A percentile compares a stretch with the other conserved stretches of the same genome.
phyloP scores from a whole-genome alignment of 352 stramenopile genomes.

The Phytopythium mirpurense region DNA sequence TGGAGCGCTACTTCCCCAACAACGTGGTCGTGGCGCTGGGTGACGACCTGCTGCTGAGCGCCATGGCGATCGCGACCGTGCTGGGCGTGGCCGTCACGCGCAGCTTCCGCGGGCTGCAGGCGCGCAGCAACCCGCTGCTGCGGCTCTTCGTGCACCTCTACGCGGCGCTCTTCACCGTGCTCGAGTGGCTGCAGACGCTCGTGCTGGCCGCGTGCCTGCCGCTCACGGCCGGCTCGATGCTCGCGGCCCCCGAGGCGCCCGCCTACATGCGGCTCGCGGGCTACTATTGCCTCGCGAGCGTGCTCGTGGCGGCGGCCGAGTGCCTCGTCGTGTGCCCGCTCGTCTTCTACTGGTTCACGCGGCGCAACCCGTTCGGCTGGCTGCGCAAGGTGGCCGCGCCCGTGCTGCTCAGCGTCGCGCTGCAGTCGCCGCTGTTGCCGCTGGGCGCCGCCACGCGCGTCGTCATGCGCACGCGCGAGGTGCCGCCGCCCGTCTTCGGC shows the following conservation, averaged over 20 bases:
- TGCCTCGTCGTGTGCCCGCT: slow-evolving; percentile 36
- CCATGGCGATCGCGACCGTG: slow-evolving; percentile 41
- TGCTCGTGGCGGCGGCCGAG: slow-evolving; percentile 26
- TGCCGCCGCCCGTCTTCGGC: slow-evolving; percentile 45
- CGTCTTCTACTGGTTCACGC: slow-evolving; percentile 43
- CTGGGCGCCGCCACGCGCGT: slow-evolving; percentile 52
- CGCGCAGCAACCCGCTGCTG: slow-evolving; percentile 49
- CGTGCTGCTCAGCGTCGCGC: slow-evolving; percentile 40
- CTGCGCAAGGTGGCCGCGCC: slow-evolving; percentile 32
- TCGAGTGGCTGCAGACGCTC: slow-evolving; percentile 52
- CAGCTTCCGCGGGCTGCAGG: slow-evolving; percentile 31
- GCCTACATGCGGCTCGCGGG: slow-evolving; percentile 31
- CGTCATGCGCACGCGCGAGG: slow-evolving; percentile 41
- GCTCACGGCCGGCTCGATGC: slow-evolving; percentile 37
- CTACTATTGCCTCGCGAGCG: slow-evolving; percentile 30
- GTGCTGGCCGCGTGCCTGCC: slow-evolving; percentile 40
- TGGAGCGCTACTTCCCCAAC: slow-evolving; percentile 38
- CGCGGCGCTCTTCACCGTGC: slow-evolving; percentile 46
- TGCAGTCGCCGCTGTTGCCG: slow-evolving; percentile 41
- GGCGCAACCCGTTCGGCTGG: slow-evolving; percentile 56
- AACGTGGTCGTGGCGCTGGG: slow-evolving; percentile 43
- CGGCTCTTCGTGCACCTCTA: slow-evolving; percentile 58
- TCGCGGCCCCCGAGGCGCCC: slow-evolving; percentile 25
- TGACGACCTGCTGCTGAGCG: slow-evolving; percentile 34
- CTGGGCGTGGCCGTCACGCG: slow-evolving; percentile 41